Base-by-base conservation (phyloP, 495 filamentous ascomycete species). In the Podospora didyma region DNA sequence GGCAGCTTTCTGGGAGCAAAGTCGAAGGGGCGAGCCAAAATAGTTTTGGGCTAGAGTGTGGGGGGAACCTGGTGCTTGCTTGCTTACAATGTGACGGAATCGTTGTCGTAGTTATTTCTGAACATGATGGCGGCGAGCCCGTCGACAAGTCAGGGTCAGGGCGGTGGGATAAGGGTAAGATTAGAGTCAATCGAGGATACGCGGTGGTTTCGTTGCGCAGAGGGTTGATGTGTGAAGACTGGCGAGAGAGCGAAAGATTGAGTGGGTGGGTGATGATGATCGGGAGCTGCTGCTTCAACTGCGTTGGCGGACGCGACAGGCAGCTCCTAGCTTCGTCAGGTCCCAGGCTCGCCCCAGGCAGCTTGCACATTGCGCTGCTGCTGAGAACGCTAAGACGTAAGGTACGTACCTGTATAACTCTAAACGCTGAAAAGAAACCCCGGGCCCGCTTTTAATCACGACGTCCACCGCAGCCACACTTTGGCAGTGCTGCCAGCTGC, bases 101-200 rank as follows among this genome's bases (percentile, higher is more conserved):
- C 94, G 83, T 97, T 98, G 78, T 98, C 94, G 82, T 98, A 98
- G 77, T 97, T 97, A 80, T 98, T 98, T 76, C 94, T 84, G 80
- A 98, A 98, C 94, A 98, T 98, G 57, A 69, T 85, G 77, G 56
- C 60, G 51, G 42, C 39, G 39, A 17, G n/a, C 39, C 39, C 39
- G n/a, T n/a, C n/a, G 39, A 42, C 26, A 31, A 9, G 26, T 31
- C 26, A 31, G 9, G 26, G 3, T 9, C 3, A 9, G 3, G 3
- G 3, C 26, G 26, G 26, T 31, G 26, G 26, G 26, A 4, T 4
- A 31, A 31, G 9, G 3, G 26, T 31, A 31, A 31, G 3, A 31
- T 31, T 3, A 31, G 26, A 31, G 9, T 31, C 26, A 31, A 31
- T 9, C 26, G 26, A 31, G 4, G 26, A 31, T 31, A 9, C 9